A percentile compares a stretch with the other conserved stretches of the same genome.
Evolutionary conservation across 2,329 filamentous ascomycete genomes (phyloP).

Genomic region (Aspergillus fumigatus): DNA sequence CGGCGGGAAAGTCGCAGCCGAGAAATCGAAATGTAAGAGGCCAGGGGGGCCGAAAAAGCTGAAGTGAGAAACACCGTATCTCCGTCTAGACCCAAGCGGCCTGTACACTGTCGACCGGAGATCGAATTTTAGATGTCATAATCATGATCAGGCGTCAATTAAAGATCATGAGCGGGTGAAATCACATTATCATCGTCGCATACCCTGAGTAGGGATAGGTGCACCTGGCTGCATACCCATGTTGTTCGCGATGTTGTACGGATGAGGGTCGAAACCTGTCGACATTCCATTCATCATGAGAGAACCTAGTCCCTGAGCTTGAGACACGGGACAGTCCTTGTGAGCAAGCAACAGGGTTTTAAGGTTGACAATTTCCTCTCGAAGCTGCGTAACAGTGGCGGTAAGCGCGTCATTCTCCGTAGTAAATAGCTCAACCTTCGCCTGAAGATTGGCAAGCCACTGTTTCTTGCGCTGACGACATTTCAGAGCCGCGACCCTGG

Average conservation of each 20-base stretch:
- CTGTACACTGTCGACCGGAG: background rate
- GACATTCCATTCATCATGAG: constrained; percentile 40
- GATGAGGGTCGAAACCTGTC: constrained; percentile 38
- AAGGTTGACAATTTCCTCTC: constrained; percentile 90
- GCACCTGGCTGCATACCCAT: constrained; percentile 40
- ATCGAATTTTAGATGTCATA: background rate
- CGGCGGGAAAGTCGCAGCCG: constrained; percentile 20
- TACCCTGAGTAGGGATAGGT: constrained; percentile 33
- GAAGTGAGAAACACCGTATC: constrained; percentile 6
- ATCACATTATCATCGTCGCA: constrained; percentile 27
- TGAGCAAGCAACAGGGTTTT: constrained; percentile 91
- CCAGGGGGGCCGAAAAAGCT: constrained; percentile 11
- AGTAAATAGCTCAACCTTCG: constrained; percentile 89
- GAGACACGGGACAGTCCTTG: constrained; percentile 91
- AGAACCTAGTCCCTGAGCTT: constrained; percentile 67
- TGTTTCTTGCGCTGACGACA: constrained; percentile 98
- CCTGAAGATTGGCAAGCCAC: constrained; percentile 91
- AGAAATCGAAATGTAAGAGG: constrained; percentile 15
- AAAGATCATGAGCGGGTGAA: constrained; percentile 2
- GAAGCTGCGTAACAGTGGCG: constrained; percentile 73
- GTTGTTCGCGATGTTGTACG: constrained; percentile 38
- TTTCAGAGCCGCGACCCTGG: constrained; percentile 88
- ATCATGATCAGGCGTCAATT: constrained; percentile 9
- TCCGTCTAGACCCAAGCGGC: background rate
- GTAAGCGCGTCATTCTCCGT: constrained; percentile 86